A percentile compares a stretch with the other conserved stretches of the same genome.
Evolutionary conservation across 192 early-diverging fungal species (phyloP).

Genomic region (Coemansia sp.): DNA sequence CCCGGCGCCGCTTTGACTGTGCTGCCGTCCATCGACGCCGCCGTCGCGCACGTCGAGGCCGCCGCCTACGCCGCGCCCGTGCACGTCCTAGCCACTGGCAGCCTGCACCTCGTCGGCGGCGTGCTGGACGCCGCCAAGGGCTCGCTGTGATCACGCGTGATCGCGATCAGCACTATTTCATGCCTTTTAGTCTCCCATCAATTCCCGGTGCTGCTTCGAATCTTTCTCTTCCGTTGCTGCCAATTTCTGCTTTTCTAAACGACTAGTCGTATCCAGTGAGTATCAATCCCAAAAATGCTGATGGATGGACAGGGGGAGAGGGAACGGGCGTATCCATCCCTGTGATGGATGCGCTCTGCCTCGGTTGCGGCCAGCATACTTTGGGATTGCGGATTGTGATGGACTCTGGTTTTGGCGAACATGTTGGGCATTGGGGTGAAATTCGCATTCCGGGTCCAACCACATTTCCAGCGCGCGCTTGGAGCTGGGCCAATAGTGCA

Average conservation of each 20-base stretch:
- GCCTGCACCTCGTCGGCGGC: conserved; percentile 86
- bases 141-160: conserved; percentile 10
- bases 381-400: conserved; percentile 24
- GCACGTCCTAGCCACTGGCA: conserved; percentile 85
- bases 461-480: too few relatives aligned
- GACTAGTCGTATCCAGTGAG: conserved; percentile 1
- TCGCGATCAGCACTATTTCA: not conserved
- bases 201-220: too few relatives aligned
- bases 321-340: not conserved
- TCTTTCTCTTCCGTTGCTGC: not conserved
- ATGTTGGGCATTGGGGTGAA: too few relatives aligned
- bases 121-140: conserved; percentile 58
- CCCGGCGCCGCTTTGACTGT: conserved; percentile 27
- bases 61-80: conserved; percentile 5
- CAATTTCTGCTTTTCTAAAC: not conserved
- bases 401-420: too few relatives aligned
- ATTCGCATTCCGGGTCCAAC: too few relatives aligned
- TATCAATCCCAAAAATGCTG: conserved; percentile 22
- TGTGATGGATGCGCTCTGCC: not conserved
- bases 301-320: not conserved
- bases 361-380: conserved; percentile 8
- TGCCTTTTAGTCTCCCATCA: too few relatives aligned
- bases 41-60: conserved; percentile 55
- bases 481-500: too few relatives aligned
- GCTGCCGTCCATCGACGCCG: conserved; percentile 60